A percentile compares a stretch with the other conserved stretches of the same genome.
phyloP scores from a whole-genome alignment of 345 rosid species.

The Aquilaria malaccensis region DNA sequence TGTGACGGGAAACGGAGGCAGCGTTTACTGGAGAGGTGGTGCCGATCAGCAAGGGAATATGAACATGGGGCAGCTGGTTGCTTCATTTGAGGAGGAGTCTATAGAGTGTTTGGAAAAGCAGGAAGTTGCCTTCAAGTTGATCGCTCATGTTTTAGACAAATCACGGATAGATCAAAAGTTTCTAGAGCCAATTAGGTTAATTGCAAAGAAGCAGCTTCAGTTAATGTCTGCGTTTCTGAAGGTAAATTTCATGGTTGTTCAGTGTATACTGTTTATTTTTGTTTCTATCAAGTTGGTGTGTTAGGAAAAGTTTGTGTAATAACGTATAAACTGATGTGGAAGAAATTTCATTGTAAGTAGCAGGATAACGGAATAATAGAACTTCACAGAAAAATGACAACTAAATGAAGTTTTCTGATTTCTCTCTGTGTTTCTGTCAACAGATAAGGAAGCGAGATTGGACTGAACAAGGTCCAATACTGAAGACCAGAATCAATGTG shows the following conservation, averaged over 20 bases:
- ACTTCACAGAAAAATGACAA: slow-evolving; percentile 4
- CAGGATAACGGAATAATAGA: slow-evolving; percentile 13
- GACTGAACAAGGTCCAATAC: slow-evolving; percentile 75
- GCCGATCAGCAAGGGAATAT: slow-evolving; percentile 27
- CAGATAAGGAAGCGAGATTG: slow-evolving; percentile 96
- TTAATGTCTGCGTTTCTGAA: slow-evolving; percentile 85
- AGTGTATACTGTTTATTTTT: slow-evolving; percentile 2
- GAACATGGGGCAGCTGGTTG: slow-evolving; percentile 46
- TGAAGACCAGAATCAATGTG: slow-evolving; percentile 76
- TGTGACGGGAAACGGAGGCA: slow-evolving; percentile 49
- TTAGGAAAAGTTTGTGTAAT: neutral
- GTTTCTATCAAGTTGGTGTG: neutral
- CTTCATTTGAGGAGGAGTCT: slow-evolving; percentile 80
- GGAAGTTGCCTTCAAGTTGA: slow-evolving; percentile 78
- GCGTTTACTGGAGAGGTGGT: slow-evolving; percentile 49
- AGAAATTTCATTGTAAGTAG: neutral
- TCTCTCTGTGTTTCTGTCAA: slow-evolving; percentile 20
- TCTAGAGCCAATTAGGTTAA: slow-evolving; percentile 65
- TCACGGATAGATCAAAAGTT: slow-evolving; percentile 64
- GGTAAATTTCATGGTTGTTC: slow-evolving; percentile 36
- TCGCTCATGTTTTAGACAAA: slow-evolving; percentile 59
- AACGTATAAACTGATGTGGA: neutral
- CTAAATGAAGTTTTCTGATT: slow-evolving; percentile 5
- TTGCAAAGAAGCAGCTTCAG: slow-evolving; percentile 86
- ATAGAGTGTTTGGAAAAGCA: slow-evolving; percentile 89